Percentiles rank a stretch among this genome's conserved stretches.
These are phyloP conservation scores for Saccharata proteae DNA, from an alignment of 2,329 filamentous ascomycete genomes.

Conservation along the genomic window DNA sequence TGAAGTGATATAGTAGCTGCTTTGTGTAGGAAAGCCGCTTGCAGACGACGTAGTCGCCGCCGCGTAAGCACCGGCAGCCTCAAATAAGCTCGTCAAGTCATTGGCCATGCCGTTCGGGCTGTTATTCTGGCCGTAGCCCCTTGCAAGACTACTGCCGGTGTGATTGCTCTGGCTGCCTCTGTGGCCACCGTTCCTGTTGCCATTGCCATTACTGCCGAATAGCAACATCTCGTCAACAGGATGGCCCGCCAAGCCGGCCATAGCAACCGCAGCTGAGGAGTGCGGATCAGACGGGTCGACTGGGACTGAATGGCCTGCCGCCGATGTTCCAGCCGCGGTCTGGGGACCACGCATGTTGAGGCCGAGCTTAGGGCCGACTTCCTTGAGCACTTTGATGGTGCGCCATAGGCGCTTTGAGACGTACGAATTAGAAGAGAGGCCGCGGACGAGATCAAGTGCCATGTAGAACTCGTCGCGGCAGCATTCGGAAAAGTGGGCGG, in stretches of 20 bases:
- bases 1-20: slow-evolving; percentile 24
- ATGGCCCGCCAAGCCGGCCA: slow-evolving; percentile 53
- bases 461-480: slow-evolving; percentile 70
- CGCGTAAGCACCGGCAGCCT: slow-evolving; percentile 45
- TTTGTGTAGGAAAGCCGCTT: slow-evolving; percentile 8
- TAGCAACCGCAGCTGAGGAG: slow-evolving; percentile 50
- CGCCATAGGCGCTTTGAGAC: slow-evolving; percentile 64
- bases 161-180: neutral
- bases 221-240: slow-evolving; percentile 45
- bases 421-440: slow-evolving; percentile 58
- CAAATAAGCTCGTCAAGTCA: slow-evolving; percentile 51
- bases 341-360: slow-evolving; percentile 32
- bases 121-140: slow-evolving; percentile 23
- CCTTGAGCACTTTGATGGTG: slow-evolving; percentile 57
- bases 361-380: slow-evolving; percentile 58
- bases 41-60: too few relatives aligned
- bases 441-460: slow-evolving; percentile 62
- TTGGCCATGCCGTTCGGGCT: slow-evolving; percentile 51
- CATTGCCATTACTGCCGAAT: too few relatives aligned
- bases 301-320: slow-evolving; percentile 3
- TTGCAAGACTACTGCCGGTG: neutral
- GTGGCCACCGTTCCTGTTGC: slow-evolving; percentile 10
- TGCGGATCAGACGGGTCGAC: slow-evolving; percentile 41
- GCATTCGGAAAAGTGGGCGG: slow-evolving; percentile 53
- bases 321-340: neutral